Base-by-base conservation (phyloP, 2,329 filamentous ascomycete genomes). In the Sodiomyces alkalinus region DNA sequence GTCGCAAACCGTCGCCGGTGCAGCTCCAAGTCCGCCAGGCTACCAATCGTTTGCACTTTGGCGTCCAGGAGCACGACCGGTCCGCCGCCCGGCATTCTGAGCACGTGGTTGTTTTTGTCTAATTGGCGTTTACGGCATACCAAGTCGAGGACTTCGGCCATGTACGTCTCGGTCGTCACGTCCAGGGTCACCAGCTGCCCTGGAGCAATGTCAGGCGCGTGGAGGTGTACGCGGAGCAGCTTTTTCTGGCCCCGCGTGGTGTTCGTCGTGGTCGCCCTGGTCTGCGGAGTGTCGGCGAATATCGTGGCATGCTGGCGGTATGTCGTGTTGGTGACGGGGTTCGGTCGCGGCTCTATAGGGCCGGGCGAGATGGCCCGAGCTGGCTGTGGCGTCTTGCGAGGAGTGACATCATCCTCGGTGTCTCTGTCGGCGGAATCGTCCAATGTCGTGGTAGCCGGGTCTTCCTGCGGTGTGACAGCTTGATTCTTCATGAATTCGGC, bases 151-250 rank as follows among this genome's bases (percentile, higher is more conserved):
- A 90, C 72, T 48, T 90, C 80, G 23, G 78, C 80, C 24, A 90
- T 69, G 47, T 86, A 90, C 17, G 76, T 87, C 40, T 87, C 80
- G 0, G 79, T 83, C 0, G 78, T 86, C 25, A 82, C 80, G 36
- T 80, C 73, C 12, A 86, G 56, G 2, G 74, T 76, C 15, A 82
- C 67, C 56, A 74, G 72, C 43, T 78, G 76, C n/a, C 78, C 76
- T 26, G 80, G 71, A 7, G 77, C 65, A 5, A 72, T 61, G 44
- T 85, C 78, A 0, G 73, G 66, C 5, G 70, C 73, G 50, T 72
- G 60, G 39, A 82, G 80, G 46, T 82, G 75, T 27, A 87, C 68
- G 10, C 69, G 70, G 25, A 87, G 51, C 3, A 80, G 68, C 48
- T 77, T 80, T 41, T 80, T 68, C 32, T 75, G 69, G 17, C 78